Conservation (phyloP, 2,329 filamentous ascomycete species). For the Aphanocladium album region DNA sequence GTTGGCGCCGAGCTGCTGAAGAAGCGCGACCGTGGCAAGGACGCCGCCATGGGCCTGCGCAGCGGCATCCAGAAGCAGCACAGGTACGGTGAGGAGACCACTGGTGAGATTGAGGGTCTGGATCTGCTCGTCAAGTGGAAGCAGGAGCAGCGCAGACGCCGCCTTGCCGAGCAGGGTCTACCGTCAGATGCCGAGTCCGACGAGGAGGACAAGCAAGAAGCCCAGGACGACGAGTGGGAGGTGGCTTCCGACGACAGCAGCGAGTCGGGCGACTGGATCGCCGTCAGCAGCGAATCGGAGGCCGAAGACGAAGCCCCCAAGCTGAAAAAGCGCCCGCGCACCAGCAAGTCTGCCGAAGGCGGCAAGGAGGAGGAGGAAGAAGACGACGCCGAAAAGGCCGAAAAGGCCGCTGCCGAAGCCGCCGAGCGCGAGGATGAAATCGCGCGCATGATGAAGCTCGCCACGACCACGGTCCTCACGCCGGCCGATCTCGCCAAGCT, state of each 20-base stretch:
- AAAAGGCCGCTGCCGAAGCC: conserved; percentile 22
- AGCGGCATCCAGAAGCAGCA: conserved; percentile 69
- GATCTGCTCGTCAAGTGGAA: conserved; percentile 93
- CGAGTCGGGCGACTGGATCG: conserved; percentile 87
- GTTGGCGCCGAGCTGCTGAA: conserved; percentile 83
- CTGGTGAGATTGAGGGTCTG: conserved; percentile 82
- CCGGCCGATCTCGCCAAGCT: conserved; percentile 95
- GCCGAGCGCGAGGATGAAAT: conserved; percentile 36
- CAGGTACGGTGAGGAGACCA: conserved; percentile 76
- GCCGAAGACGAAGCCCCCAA: conserved; percentile 71
- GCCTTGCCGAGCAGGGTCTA: conserved; percentile 63
- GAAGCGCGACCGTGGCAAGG: conserved; percentile 87
- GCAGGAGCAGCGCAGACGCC: conserved; percentile 76
- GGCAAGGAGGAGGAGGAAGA: conserved; percentile 21
- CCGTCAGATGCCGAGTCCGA: conserved; percentile 57
- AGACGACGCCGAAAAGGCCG: conserved; percentile 28
- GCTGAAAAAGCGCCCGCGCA: conserved; percentile 38
- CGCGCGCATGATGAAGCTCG: conserved; percentile 63
- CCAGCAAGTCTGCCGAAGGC: conserved; percentile 17
- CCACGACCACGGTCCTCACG: conserved; percentile 90
- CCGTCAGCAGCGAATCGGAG: conserved; percentile 65
- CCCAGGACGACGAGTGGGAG: conserved; percentile 57
- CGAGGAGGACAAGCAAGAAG: conserved; percentile 56
- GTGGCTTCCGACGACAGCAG: conserved; percentile 54
- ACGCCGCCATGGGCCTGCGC: conserved; percentile 77